Base-by-base conservation (phyloP, 1,284 basidiomycete genomes). In the Boletus sp. region DNA sequence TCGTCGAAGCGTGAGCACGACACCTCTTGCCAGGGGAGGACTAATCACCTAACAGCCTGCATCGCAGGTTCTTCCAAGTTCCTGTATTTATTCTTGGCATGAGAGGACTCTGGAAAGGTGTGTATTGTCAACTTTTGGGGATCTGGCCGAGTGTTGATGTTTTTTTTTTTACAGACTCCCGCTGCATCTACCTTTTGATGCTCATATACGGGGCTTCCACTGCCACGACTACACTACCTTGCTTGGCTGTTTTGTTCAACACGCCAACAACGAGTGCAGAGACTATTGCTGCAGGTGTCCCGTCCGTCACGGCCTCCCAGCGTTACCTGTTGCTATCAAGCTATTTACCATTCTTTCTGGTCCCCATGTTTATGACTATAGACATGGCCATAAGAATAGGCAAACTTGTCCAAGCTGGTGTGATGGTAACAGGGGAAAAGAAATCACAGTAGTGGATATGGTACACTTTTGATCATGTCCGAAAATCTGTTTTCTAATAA, bases 201-300 rank as follows among this genome's bases (percentile, higher is more conserved):
- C 69, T 88, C 5, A 64, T 83, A 26, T 94, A 93, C 63, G 88
- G 76, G 22, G 85, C 88, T 0, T 88, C 86, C 0, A 85, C 88
- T 0, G 73, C 80, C 0, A 92, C 88, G 0, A 91, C 89, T 0
- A 83, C 84, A 2, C 65, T 90, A 14, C 80, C 91, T 0, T 89
- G 85, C 57, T 64, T 93, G 41, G 66, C 75, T 2, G 72, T 79
- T 22, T 64, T 92, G 34, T 60, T 89, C 20, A 61, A 69, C 9
- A 73, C 73, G 2, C 76, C 77, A 0, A 55, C 62, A 16, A 67
- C 70, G 3, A 60, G 64, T 22, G 42, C 57, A 2, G 55, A 60
- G 16, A 70, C 72, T 0, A 47, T 73, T 12, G 65, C 60, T 8
- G 51, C 65, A 4, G 63, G 62, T 3, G 49, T 70, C 14, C 57